phyloP scores from a whole-genome alignment of 352 stramenopile species.

The Pythium sp. region DNA sequence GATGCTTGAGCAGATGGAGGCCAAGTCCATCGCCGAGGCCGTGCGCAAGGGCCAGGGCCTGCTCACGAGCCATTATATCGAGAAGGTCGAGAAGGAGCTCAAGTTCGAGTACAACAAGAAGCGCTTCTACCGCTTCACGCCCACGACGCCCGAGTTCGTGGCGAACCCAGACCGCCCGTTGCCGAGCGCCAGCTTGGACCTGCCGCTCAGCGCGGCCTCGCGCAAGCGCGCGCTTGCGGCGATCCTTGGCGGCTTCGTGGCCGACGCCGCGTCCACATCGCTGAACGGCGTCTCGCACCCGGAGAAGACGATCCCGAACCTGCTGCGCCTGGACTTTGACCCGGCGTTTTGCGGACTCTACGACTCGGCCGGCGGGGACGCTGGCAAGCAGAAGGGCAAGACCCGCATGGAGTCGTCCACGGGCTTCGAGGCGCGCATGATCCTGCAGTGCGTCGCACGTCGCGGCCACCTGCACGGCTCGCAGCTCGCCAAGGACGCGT shows the following conservation, averaged over 20 bases:
- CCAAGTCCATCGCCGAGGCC: slow-evolving; percentile 73
- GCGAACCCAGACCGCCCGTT: slow-evolving; percentile 31
- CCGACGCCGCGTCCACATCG: slow-evolving; percentile 70
- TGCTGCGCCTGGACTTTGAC: slow-evolving; percentile 70
- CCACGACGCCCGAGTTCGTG: slow-evolving; percentile 75
- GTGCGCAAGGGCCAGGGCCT: slow-evolving; percentile 79
- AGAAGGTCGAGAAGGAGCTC: slow-evolving; percentile 80
- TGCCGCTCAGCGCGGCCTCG: slow-evolving; percentile 59
- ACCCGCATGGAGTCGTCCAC: slow-evolving; percentile 71
- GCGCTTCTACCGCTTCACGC: slow-evolving; percentile 76
- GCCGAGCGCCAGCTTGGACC: slow-evolving; percentile 53
- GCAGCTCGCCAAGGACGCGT: slow-evolving; percentile 76
- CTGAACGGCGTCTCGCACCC: slow-evolving; percentile 76
- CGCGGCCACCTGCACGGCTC: slow-evolving; percentile 69
- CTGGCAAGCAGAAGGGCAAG: slow-evolving; percentile 25
- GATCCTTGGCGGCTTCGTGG: slow-evolving; percentile 74
- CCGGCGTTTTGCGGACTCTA: slow-evolving; percentile 72
- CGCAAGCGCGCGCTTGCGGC: slow-evolving; percentile 59
- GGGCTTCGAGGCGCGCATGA: slow-evolving; percentile 71
- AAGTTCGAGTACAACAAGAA: slow-evolving; percentile 87
- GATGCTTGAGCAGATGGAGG: slow-evolving; percentile 86
- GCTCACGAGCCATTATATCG: slow-evolving; percentile 63
- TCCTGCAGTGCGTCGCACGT: slow-evolving; percentile 67
- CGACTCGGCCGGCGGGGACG: slow-evolving; percentile 38
- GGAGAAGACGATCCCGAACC: slow-evolving; percentile 77